phyloP scores from a whole-genome alignment of 495 filamentous ascomycete species.

The Hyphodiscus hymeniophilus region DNA sequence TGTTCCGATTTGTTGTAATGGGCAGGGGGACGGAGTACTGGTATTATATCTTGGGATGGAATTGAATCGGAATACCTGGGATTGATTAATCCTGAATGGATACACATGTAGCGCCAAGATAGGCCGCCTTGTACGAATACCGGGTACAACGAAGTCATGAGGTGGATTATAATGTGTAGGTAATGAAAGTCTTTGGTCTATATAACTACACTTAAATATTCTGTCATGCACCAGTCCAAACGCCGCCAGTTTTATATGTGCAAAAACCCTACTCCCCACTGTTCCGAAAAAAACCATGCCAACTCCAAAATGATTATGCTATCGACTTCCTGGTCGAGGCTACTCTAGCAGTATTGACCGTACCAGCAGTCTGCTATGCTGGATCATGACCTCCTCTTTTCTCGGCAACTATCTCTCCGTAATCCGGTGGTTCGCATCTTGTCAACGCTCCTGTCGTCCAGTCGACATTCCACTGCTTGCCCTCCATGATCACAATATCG shows the following conservation, averaged over 20 bases:
- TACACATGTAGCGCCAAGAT: no score
- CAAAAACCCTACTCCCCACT: not conserved
- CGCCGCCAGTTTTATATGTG: no score
- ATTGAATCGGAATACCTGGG: no score
- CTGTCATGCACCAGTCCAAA: not conserved
- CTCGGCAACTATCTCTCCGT: slow-evolving; percentile 12
- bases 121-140: no score
- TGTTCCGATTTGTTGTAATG: not conserved
- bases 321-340: no score
- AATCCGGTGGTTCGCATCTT: slow-evolving; percentile 30
- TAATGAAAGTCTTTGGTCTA: no score
- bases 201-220: not conserved
- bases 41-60: no score
- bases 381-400: not conserved
- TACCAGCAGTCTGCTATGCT: no score
- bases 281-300: not conserved
- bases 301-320: no score
- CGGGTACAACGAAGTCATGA: no score
- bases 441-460: slow-evolving; percentile 37
- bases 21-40: not conserved
- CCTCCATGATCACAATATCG: slow-evolving; percentile 36
- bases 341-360: no score
- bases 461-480: slow-evolving; percentile 39
- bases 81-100: not conserved
- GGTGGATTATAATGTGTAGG: no score